phyloP scores from a whole-genome alignment of 148 eudicot species.

The Limonium bicolor region DNA sequence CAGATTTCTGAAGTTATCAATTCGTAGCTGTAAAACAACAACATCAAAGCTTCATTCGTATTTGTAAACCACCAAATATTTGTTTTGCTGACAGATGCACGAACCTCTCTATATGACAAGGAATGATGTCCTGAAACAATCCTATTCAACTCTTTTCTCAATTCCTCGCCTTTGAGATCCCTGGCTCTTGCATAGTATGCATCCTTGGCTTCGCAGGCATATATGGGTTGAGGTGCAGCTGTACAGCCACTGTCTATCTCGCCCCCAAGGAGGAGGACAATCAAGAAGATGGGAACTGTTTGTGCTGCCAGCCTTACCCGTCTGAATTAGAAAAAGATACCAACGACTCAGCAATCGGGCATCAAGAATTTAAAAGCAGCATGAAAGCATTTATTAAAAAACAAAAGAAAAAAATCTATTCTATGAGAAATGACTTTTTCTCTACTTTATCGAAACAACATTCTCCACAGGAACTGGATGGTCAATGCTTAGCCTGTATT shows the following conservation, averaged over 20 bases:
- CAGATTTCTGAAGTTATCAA: background rate
- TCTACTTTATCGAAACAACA: background rate
- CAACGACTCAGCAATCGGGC: too few relatives aligned
- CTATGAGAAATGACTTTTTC: too few relatives aligned
- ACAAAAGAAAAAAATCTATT: too few relatives aligned
- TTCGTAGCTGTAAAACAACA: background rate
- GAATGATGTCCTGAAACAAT: constrained; percentile 29
- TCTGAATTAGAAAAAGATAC: too few relatives aligned
- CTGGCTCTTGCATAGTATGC: constrained; percentile 21
- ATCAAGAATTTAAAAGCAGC: too few relatives aligned
- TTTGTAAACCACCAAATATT: background rate
- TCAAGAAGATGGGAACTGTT: constrained; percentile 18
- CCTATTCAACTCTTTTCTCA: constrained; percentile 25
- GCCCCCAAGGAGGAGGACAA: constrained; percentile 17
- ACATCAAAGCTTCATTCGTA: background rate
- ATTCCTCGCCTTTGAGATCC: constrained; percentile 25
- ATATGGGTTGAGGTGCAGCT: constrained; percentile 4
- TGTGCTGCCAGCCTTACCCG: too few relatives aligned
- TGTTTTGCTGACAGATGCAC: background rate
- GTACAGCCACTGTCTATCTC: constrained; percentile 15
- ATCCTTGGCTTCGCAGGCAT: constrained; percentile 26
- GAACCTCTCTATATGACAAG: constrained; percentile 35
- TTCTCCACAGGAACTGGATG: constrained; percentile 1
- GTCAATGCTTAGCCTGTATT: too few relatives aligned
- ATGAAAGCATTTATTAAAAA: too few relatives aligned